Percentiles rank a stretch among this genome's conserved stretches.
phyloP scores from a whole-genome alignment of 768 basidiomycete species.

The Cantharellus cinnabarinus region DNA sequence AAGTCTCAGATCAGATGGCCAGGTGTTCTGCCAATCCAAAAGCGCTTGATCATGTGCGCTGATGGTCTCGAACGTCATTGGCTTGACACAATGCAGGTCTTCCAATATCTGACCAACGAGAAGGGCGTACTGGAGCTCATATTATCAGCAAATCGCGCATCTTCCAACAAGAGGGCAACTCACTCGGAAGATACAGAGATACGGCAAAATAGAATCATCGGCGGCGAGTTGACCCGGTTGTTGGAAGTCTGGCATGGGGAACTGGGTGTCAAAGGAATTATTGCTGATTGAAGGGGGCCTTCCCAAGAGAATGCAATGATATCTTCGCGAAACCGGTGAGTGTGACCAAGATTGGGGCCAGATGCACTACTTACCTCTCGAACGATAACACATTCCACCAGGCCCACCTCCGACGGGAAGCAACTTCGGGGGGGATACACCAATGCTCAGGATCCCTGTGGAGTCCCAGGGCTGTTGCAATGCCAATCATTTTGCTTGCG shows the following conservation, averaged over 20 bases:
- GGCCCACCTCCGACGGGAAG: constrained; percentile 67
- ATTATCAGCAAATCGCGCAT: constrained; percentile 26
- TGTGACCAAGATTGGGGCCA: not conserved
- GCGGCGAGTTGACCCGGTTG: not conserved
- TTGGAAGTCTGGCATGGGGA: constrained; percentile 27
- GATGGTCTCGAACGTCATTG: constrained; percentile 57
- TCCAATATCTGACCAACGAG: constrained; percentile 74
- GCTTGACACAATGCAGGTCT: constrained; percentile 42
- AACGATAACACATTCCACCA: constrained; percentile 79
- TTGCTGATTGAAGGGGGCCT: constrained; percentile 55
- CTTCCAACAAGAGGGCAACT: constrained; percentile 18
- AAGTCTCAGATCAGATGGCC: constrained; percentile 52
- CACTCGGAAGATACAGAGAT: constrained; percentile 3
- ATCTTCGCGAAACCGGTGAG: constrained; percentile 22
- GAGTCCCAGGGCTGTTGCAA: constrained; percentile 64
- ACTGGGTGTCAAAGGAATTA: constrained; percentile 65
- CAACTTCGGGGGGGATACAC: constrained; percentile 34
- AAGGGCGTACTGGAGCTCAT: constrained; percentile 46
- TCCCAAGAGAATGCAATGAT: constrained; percentile 80
- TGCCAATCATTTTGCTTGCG: constrained; percentile 49
- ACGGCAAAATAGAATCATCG: not conserved
- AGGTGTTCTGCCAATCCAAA: constrained; percentile 53
- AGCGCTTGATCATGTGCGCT: constrained; percentile 52
- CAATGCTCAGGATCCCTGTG: constrained; percentile 73
- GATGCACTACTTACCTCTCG: constrained; percentile 35